Conservation (phyloP, 2,329 filamentous ascomycete species). For the Biscogniauxia marginata region DNA sequence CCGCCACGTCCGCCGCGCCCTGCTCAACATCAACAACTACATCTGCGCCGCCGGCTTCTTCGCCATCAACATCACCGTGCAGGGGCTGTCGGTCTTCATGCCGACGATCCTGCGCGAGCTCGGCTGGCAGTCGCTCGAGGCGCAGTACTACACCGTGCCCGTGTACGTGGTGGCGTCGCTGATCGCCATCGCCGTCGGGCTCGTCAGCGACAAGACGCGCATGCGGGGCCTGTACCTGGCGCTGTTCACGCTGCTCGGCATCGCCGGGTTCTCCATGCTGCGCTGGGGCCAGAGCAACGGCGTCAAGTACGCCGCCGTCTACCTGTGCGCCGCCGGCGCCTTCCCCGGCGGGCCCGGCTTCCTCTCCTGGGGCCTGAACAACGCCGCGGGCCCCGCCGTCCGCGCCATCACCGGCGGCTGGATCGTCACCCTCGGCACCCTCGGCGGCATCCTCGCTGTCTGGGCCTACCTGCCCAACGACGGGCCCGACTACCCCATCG, state of each 20-base stretch:
- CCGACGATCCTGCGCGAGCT: constrained; percentile 47
- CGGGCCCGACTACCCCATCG: constrained; percentile 45
- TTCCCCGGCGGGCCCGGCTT: constrained; percentile 59
- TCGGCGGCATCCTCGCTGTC: constrained; percentile 55
- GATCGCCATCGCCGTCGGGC: constrained; percentile 39
- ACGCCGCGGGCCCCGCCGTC: constrained; percentile 54
- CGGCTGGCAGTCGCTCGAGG: constrained; percentile 38
- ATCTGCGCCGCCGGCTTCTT: constrained; percentile 59
- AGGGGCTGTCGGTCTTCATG: constrained; percentile 50
- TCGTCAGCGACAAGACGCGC: constrained; percentile 41
- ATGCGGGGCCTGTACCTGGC: constrained; percentile 43
- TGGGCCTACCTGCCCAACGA: constrained; percentile 54
- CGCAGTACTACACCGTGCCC: constrained; percentile 45
- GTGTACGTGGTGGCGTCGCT: constrained; percentile 43
- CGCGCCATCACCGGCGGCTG: constrained; percentile 56
- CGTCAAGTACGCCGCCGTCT: constrained; percentile 50
- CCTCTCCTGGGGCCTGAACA: constrained; percentile 59
- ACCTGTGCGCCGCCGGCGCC: constrained; percentile 53
- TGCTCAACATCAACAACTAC: constrained; percentile 58
- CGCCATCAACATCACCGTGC: constrained; percentile 59
- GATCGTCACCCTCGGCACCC: constrained; percentile 53
- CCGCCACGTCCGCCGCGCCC: constrained; percentile 49
- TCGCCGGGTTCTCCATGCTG: constrained; percentile 52
- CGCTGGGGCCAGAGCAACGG: constrained; percentile 39
- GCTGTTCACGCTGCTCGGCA: constrained; percentile 40